Evolutionary conservation across 805 yeast genomes (phyloP).

Genomic region (Candida gorgasii): DNA sequence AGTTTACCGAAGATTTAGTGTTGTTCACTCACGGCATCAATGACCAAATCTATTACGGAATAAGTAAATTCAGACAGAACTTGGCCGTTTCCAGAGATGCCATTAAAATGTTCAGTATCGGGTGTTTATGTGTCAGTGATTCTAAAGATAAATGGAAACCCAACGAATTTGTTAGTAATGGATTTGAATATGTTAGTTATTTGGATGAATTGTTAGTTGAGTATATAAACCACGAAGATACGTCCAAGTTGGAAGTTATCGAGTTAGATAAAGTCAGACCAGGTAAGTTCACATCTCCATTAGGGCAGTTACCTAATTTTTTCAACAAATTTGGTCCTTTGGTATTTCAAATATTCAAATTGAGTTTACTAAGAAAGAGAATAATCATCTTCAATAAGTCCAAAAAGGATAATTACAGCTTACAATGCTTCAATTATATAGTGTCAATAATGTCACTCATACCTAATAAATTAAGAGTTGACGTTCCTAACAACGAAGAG

Average conservation of each 20-base stretch:
- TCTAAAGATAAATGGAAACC: slow-evolving; percentile 30
- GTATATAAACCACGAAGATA: slow-evolving; percentile 22
- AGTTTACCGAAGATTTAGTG: slow-evolving; percentile 28
- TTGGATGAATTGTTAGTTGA: slow-evolving; percentile 26
- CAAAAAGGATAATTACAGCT: slow-evolving; percentile 21
- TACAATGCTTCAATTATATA: slow-evolving; percentile 55
- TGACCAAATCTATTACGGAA: slow-evolving; percentile 33
- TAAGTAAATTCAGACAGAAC: slow-evolving; percentile 28
- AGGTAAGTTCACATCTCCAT: slow-evolving; percentile 12
- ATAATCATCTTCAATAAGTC: slow-evolving; percentile 47
- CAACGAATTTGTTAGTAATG: slow-evolving; percentile 33
- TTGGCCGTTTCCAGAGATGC: slow-evolving; percentile 21
- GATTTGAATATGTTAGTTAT: slow-evolving; percentile 38
- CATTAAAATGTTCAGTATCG: slow-evolving; percentile 42
- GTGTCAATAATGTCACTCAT: slow-evolving; percentile 61
- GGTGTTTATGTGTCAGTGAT: slow-evolving; percentile 27
- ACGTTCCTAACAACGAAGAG: slow-evolving; percentile 16
- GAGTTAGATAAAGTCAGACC: slow-evolving; percentile 6
- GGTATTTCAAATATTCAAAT: slow-evolving; percentile 63
- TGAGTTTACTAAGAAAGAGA: slow-evolving; percentile 56
- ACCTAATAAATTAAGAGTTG: slow-evolving; percentile 52
- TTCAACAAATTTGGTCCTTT: slow-evolving; percentile 62
- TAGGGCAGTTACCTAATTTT: slow-evolving; percentile 38
- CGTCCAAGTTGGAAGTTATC: not conserved
- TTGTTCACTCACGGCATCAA: slow-evolving; percentile 29